Evolutionary conservation across 768 basidiomycete species (phyloP).

Genomic region (Lactifluus pinguis): DNA sequence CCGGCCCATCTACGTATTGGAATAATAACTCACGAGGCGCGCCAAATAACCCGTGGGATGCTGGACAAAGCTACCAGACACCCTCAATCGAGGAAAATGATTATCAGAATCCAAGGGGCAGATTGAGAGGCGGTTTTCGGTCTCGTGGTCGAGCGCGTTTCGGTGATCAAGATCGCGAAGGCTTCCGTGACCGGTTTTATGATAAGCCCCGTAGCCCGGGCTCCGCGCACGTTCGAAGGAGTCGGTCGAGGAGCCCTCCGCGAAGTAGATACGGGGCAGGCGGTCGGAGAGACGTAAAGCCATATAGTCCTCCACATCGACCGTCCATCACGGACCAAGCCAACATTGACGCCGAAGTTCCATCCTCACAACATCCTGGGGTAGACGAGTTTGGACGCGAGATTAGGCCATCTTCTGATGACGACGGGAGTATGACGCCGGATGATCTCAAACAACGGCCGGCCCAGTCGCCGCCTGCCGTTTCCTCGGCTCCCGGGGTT

Average conservation of each 20-base stretch:
- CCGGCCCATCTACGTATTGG: constrained; percentile 13
- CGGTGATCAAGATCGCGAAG: constrained; percentile 40
- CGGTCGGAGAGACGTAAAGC: constrained; percentile 37
- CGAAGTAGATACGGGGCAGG: constrained; percentile 38
- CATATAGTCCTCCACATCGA: constrained; percentile 48
- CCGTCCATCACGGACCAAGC: constrained; percentile 15
- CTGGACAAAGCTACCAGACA: constrained; percentile 46
- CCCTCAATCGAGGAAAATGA: constrained; percentile 41
- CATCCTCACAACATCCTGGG: constrained; percentile 27
- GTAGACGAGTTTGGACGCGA: constrained; percentile 88
- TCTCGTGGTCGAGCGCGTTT: constrained; percentile 55
- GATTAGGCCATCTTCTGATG: constrained; percentile 49
- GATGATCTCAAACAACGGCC: constrained; percentile 10
- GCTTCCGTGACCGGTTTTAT: constrained; percentile 38
- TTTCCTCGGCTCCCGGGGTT: not conserved
- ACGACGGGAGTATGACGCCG: constrained; percentile 5
- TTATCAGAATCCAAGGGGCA: constrained; percentile 45
- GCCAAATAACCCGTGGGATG: constrained; percentile 43
- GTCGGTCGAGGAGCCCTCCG: constrained; percentile 69
- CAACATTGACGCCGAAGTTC: constrained; percentile 16
- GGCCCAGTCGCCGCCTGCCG: constrained; percentile 13
- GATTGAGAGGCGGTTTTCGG: constrained; percentile 44
- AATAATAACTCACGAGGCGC: not conserved
- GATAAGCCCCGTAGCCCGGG: constrained; percentile 32
- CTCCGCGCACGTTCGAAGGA: constrained; percentile 37